Percentiles rank a stretch among this genome's conserved stretches.
Evolutionary conservation across 2,329 filamentous ascomycete species (phyloP).

Genomic region (Xylariaceae sp.): DNA sequence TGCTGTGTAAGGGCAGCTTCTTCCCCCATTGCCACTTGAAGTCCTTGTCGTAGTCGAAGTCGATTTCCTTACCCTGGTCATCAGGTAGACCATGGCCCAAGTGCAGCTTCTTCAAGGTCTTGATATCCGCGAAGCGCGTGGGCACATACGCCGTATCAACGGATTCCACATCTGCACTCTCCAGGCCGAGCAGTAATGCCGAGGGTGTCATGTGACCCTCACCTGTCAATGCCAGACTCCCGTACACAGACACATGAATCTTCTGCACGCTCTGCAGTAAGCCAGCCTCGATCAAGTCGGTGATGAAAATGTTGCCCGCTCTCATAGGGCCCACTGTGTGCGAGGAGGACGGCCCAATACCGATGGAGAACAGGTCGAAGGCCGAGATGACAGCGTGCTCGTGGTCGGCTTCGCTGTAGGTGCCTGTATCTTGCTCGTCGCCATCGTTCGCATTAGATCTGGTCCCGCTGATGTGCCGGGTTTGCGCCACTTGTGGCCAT

Average conservation of each 20-base stretch:
- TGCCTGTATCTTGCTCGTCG: slow-evolving; percentile 31
- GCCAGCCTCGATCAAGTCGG: slow-evolving; percentile 41
- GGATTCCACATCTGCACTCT: slow-evolving; percentile 44
- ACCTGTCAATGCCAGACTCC: slow-evolving; percentile 46
- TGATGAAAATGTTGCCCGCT: slow-evolving; percentile 47
- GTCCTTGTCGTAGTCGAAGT: slow-evolving; percentile 45
- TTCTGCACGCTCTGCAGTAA: slow-evolving; percentile 41
- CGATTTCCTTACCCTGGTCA: slow-evolving; percentile 39
- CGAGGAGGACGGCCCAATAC: slow-evolving; percentile 47
- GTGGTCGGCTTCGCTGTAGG: slow-evolving; percentile 45
- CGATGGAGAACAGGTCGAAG: slow-evolving; percentile 48
- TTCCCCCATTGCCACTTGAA: slow-evolving; percentile 49
- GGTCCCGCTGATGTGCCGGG: slow-evolving; percentile 17
- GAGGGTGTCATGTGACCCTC: slow-evolving; percentile 50
- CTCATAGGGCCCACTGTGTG: slow-evolving; percentile 50
- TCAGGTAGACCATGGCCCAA: slow-evolving; percentile 37
- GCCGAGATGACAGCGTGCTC: slow-evolving; percentile 50
- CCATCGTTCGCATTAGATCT: slow-evolving; percentile 14
- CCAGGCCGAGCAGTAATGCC: slow-evolving; percentile 44
- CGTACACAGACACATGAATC: slow-evolving; percentile 45
- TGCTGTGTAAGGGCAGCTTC: slow-evolving; percentile 48
- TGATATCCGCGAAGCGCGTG: slow-evolving; percentile 41
- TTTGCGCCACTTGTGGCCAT: slow-evolving; percentile 3
- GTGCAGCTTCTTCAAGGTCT: slow-evolving; percentile 38
- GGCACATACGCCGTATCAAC: slow-evolving; percentile 46